A percentile compares a stretch with the other conserved stretches of the same genome.
Evolutionary conservation across 805 yeast genomes (phyloP).

Genomic region (Nematodospora valgi): DNA sequence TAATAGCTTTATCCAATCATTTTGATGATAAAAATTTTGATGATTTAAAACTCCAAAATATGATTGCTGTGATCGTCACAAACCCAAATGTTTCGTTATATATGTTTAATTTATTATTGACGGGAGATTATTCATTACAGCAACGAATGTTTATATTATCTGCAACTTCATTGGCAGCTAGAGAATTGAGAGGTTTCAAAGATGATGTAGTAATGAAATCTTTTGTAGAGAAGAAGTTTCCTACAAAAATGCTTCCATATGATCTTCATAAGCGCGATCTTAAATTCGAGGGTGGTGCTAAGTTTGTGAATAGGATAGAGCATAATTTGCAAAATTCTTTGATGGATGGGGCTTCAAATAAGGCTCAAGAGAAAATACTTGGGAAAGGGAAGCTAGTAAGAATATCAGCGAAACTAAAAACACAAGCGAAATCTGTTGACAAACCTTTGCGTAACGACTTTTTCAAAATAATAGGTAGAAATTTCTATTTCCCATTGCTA

Average conservation of each 20-base stretch:
- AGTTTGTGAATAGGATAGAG: slow-evolving; percentile 7
- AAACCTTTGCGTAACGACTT: slow-evolving; percentile 30
- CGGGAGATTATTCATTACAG: slow-evolving; percentile 79
- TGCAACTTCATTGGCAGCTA: slow-evolving; percentile 63
- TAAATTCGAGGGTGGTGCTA: slow-evolving; percentile 8
- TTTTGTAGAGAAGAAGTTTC: slow-evolving; percentile 23
- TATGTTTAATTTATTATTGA: slow-evolving; percentile 46
- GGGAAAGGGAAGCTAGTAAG: slow-evolving; percentile 41
- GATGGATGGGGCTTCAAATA: slow-evolving; percentile 27
- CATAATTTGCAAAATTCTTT: slow-evolving; percentile 28
- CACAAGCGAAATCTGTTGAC: slow-evolving; percentile 2
- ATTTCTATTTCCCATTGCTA: slow-evolving; percentile 53
- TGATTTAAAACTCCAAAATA: slow-evolving; percentile 56
- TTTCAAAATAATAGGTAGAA: slow-evolving; percentile 40
- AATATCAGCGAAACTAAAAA: slow-evolving; percentile 32
- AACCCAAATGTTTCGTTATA: slow-evolving; percentile 42
- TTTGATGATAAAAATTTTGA: slow-evolving; percentile 61
- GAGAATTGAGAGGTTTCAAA: slow-evolving; percentile 64
- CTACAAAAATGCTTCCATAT: slow-evolving; percentile 45
- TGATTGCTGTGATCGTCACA: slow-evolving; percentile 62
- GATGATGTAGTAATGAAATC: slow-evolving; percentile 46
- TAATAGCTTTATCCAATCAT: slow-evolving; percentile 55
- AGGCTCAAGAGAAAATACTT: slow-evolving; percentile 27
- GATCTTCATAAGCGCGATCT: slow-evolving; percentile 43
- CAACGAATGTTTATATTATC: slow-evolving; percentile 70